A percentile compares a stretch with the other conserved stretches of the same genome.
These are phyloP conservation scores for Daldinia eschscholtzii DNA, from an alignment of 2,329 filamentous ascomycete species.

Conservation along the genomic window DNA sequence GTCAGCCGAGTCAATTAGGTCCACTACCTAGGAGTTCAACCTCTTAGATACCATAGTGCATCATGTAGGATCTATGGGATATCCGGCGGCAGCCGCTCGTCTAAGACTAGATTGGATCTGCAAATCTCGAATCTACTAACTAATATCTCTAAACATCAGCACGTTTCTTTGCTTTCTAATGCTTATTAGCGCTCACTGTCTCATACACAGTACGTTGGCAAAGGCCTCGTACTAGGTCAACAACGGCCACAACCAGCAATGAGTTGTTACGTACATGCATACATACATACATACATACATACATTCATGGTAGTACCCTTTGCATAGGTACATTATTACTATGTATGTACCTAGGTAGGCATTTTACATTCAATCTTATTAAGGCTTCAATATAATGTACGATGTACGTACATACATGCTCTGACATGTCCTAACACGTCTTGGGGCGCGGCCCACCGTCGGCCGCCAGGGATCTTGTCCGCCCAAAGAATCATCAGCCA, in stretches of 20 bases:
- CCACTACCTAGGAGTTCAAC: conserved; percentile 16
- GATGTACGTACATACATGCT: not conserved
- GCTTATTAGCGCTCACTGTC: not conserved
- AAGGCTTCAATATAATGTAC: conserved; percentile 13
- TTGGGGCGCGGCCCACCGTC: conserved; percentile 35
- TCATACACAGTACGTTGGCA: not conserved
- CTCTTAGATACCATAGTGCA: conserved; percentile 11
- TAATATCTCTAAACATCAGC: conserved; percentile 28
- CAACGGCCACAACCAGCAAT: not conserved
- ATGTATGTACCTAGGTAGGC: not conserved
- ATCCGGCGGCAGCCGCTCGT: conserved; percentile 20
- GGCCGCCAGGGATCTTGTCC: conserved; percentile 43
- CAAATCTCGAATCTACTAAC: conserved; percentile 10
- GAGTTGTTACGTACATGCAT: not conserved
- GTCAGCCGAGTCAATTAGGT: conserved; percentile 33
- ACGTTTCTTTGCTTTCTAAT: conserved; percentile 8
- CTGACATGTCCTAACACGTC: conserved; percentile 17
- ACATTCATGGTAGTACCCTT: no score
- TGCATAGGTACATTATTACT: no score
- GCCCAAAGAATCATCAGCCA: conserved; percentile 47
- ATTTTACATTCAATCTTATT: conserved; percentile 13
- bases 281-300: no score
- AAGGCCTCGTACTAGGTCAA: not conserved
- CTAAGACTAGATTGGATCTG: conserved; percentile 32
- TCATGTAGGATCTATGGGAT: not conserved